Evolutionary conservation across 2,329 filamentous ascomycete species (phyloP), one percentile per base, ranked within the genome.

Genomic region (Diaporthe citrichinensis): DNA sequence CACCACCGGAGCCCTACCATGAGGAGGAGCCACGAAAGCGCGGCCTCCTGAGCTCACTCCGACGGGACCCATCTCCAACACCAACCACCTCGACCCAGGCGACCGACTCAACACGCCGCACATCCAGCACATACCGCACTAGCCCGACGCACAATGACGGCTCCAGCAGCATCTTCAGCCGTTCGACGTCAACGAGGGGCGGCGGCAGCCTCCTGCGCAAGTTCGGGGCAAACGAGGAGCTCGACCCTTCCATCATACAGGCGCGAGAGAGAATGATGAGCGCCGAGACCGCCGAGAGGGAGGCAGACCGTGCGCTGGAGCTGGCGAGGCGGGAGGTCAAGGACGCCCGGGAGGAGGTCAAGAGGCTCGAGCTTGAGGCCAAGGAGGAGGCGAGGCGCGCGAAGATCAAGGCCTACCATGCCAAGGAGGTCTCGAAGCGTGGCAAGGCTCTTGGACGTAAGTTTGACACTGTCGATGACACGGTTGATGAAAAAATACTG

Each of bases 401-500:
- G 2, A 92, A 91, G 87, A 90, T 94, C 71, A 94, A 94, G 88
- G 88, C 92, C 83, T 86, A 88, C 71, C 90, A 94, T 80, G 92
- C 92, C 1, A 88, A 86, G 79, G 89, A 91, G 80, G 88, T 94
- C 41, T 91, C 90, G 8, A 94, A 93, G 90, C 87, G 92, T 71
- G 92, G 91, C n/a, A 91, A 92, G 83, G 88, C 89, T n/a, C 88
- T 94, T 75, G 92, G 92, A 74, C 90, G 92, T 93, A 87, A 85
- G 90, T 91, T 25, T 10, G 23, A 28, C 53, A 7, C 6, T 23
- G 1, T 49, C 3, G 6, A 17, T 17, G 15, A n/a, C 15, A 41
- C 12, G 17, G 12, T 20, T 34, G 9, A 23, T 15, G 4, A 17
- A 3, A 23, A 12, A 8, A 39, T 44, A 6, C 71, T 76, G 15